phyloP scores from a whole-genome alignment of 2,329 filamentous ascomycete species.

The Cercospora berteroae region DNA sequence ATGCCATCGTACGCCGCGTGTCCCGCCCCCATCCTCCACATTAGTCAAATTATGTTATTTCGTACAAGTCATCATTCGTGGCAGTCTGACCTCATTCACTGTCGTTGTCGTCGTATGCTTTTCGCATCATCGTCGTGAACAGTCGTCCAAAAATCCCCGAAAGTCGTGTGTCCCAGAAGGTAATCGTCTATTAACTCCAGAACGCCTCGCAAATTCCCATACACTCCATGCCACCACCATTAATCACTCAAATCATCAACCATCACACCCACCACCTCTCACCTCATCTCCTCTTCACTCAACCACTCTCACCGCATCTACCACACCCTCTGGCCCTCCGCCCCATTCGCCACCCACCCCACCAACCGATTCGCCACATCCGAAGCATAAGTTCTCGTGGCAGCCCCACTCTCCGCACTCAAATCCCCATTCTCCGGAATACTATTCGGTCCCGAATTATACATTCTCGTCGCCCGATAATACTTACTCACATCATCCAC shows the following conservation, averaged over 20 bases:
- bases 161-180: not conserved
- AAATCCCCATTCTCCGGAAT: constrained; percentile 9
- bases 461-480: constrained; percentile 49
- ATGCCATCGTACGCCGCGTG: not conserved
- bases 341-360: constrained; percentile 4
- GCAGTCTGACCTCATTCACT: not conserved
- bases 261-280: not conserved
- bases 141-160: not conserved
- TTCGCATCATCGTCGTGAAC: not conserved
- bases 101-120: not conserved
- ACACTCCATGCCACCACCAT: not conserved
- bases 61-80: not conserved
- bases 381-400: constrained; percentile 16
- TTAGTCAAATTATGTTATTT: not conserved
- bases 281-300: not conserved
- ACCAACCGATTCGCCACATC: constrained; percentile 21
- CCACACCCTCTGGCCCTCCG: not conserved
- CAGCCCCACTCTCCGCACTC: constrained; percentile 7
- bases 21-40: not conserved
- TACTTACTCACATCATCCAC: constrained; percentile 40
- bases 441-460: constrained; percentile 46
- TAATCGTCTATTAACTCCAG: not conserved
- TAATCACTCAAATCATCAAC: not conserved
- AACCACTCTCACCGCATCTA: not conserved
- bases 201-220: not conserved